Evolutionary conservation across 176 grass and related monocot species (phyloP).

Genomic region (Bothriochloa decipiens): DNA sequence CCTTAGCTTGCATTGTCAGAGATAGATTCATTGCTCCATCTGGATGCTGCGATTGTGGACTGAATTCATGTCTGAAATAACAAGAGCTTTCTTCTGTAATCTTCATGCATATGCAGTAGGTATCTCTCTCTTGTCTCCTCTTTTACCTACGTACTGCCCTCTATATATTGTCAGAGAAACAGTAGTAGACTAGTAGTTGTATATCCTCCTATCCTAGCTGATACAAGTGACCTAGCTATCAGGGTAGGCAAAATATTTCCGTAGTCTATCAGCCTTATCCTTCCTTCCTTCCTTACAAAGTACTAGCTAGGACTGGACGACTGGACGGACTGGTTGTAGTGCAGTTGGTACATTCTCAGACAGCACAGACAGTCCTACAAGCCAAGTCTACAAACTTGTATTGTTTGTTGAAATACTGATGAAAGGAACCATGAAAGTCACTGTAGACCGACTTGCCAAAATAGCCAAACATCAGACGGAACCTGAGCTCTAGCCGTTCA

Average conservation of each 20-base stretch:
- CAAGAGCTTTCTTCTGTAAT: conserved; percentile 7
- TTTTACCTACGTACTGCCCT: background rate
- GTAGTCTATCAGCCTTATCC: background rate
- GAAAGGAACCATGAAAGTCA: background rate
- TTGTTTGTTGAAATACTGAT: background rate
- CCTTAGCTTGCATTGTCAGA: background rate
- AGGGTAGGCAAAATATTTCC: background rate
- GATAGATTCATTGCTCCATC: background rate
- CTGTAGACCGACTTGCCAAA: background rate
- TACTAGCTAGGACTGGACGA: background rate
- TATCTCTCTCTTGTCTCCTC: background rate
- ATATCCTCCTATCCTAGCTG: background rate
- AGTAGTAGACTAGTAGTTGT: background rate
- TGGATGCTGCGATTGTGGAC: background rate
- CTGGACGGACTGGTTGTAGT: background rate
- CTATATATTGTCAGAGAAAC: background rate
- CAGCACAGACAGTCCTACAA: background rate
- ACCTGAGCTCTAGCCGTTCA: conserved; percentile 24
- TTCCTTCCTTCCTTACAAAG: background rate
- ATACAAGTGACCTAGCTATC: background rate
- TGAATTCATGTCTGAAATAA: background rate
- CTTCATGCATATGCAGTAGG: background rate
- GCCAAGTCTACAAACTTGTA: background rate
- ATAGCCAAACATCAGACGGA: conserved; percentile 20
- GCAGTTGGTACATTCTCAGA: conserved; percentile 14